A percentile compares a stretch with the other conserved stretches of the same genome.
Evolutionary conservation across 441 rosid species (phyloP).

Genomic region (Hura crepitans): DNA sequence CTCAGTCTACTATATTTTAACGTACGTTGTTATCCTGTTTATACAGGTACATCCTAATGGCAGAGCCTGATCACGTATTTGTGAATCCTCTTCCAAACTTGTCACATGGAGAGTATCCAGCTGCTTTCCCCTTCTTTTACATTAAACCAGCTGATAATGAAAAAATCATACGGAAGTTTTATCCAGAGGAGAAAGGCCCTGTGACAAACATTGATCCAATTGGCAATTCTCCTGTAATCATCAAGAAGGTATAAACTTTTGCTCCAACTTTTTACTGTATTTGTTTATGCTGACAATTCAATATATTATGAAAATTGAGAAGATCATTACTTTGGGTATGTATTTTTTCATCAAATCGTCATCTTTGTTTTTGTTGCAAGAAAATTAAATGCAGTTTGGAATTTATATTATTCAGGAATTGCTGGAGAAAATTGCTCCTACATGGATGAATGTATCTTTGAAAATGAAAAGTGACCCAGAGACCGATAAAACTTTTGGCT

Average conservation of each 20-base stretch:
- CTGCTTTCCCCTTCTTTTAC: conserved; percentile 61
- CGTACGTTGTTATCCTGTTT: conserved; percentile 7
- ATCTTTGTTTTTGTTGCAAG: not conserved
- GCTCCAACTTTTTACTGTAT: not conserved
- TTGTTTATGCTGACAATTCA: not conserved
- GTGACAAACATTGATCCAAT: conserved; percentile 55
- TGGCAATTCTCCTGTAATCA: conserved; percentile 73
- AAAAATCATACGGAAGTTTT: conserved; percentile 49
- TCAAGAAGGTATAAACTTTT: conserved; percentile 44
- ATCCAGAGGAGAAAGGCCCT: conserved; percentile 60
- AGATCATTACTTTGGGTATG: not conserved
- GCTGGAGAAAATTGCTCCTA: conserved; percentile 51
- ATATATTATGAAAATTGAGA: not conserved
- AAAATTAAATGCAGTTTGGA: not conserved
- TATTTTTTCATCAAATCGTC: not conserved
- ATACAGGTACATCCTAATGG: conserved; percentile 65
- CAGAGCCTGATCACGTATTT: conserved; percentile 69
- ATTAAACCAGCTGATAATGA: conserved; percentile 48
- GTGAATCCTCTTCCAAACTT: conserved; percentile 61
- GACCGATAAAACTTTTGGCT: conserved; percentile 61
- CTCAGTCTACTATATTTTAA: not conserved
- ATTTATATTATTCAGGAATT: conserved; percentile 31
- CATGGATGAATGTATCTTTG: conserved; percentile 70
- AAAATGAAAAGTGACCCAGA: conserved; percentile 55
- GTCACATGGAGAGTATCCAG: conserved; percentile 47